phyloP scores from a whole-genome alignment of 2,329 filamentous ascomycete genomes.

The Orbilia ellipsospora region DNA sequence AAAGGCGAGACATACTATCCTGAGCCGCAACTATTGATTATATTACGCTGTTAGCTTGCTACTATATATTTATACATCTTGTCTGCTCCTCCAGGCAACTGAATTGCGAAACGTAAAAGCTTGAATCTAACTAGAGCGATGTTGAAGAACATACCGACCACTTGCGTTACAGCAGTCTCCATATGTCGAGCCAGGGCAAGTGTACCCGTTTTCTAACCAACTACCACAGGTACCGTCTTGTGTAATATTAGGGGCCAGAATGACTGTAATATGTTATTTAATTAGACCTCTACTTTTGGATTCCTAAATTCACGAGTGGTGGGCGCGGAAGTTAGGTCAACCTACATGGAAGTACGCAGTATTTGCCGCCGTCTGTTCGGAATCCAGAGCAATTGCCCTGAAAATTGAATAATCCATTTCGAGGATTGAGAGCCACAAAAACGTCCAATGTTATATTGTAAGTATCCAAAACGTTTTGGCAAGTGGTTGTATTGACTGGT shows the following conservation, averaged over 20 bases:
- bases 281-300: background rate
- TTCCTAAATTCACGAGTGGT: too few species aligned
- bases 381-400: constrained; percentile 7
- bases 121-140: too few species aligned
- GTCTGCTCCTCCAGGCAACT: too few species aligned
- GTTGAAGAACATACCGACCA: constrained; percentile 1
- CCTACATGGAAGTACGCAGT: too few species aligned
- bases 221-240: constrained; percentile 7
- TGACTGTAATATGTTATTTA: background rate
- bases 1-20: constrained; percentile 6
- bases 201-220: constrained; percentile 3
- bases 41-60: background rate
- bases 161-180: constrained; percentile 21
- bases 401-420: constrained; percentile 2
- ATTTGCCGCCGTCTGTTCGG: background rate
- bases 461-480: constrained; percentile 3
- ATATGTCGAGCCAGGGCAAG: constrained; percentile 18
- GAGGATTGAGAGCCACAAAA: constrained; percentile 18
- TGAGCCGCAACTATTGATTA: constrained; percentile 5
- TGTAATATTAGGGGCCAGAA: background rate
- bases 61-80: background rate
- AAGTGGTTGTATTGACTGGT: background rate
- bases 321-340: too few species aligned
- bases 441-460: constrained; percentile 2
- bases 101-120: too few species aligned